Evolutionary conservation across 2,329 filamentous ascomycete genomes (phyloP).

Genomic region (Paecilomyces variotii): DNA sequence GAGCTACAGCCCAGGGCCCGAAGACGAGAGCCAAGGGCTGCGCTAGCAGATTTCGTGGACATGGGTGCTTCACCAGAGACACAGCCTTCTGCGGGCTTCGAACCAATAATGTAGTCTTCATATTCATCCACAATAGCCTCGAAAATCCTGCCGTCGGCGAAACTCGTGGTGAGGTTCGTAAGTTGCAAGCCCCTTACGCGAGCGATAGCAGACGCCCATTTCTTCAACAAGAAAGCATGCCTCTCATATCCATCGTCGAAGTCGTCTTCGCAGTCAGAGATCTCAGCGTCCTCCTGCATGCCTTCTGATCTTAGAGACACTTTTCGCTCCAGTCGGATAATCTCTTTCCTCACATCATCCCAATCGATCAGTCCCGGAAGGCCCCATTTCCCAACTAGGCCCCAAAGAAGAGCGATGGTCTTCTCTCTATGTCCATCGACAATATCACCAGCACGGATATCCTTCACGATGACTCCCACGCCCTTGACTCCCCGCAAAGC

Average conservation of each 20-base stretch:
- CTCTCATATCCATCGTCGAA: slow-evolving; percentile 16
- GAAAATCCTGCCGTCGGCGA: slow-evolving; percentile 48
- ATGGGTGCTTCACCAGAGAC: not conserved
- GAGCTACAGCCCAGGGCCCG: slow-evolving; percentile 33
- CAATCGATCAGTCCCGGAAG: slow-evolving; percentile 48
- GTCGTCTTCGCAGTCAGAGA: slow-evolving; percentile 16
- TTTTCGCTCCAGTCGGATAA: slow-evolving; percentile 33
- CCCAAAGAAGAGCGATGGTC: slow-evolving; percentile 54
- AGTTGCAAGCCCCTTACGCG: slow-evolving; percentile 39
- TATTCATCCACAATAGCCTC: slow-evolving; percentile 52
- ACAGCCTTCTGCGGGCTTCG: not conserved
- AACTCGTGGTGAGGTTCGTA: slow-evolving; percentile 50
- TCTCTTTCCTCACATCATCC: slow-evolving; percentile 46
- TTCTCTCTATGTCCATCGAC: slow-evolving; percentile 59
- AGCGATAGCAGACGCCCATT: slow-evolving; percentile 49
- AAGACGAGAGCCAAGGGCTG: slow-evolving; percentile 25
- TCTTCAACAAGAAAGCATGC: slow-evolving; percentile 41
- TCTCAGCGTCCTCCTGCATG: slow-evolving; percentile 12
- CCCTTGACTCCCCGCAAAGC: slow-evolving; percentile 41
- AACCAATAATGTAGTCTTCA: slow-evolving; percentile 32
- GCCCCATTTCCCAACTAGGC: slow-evolving; percentile 50
- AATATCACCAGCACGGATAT: slow-evolving; percentile 49
- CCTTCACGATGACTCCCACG: slow-evolving; percentile 32
- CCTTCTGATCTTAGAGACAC: slow-evolving; percentile 7
- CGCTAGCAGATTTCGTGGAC: not conserved